phyloP scores from a whole-genome alignment of 2,329 filamentous ascomycete genomes.

The Onygenales sp. region DNA sequence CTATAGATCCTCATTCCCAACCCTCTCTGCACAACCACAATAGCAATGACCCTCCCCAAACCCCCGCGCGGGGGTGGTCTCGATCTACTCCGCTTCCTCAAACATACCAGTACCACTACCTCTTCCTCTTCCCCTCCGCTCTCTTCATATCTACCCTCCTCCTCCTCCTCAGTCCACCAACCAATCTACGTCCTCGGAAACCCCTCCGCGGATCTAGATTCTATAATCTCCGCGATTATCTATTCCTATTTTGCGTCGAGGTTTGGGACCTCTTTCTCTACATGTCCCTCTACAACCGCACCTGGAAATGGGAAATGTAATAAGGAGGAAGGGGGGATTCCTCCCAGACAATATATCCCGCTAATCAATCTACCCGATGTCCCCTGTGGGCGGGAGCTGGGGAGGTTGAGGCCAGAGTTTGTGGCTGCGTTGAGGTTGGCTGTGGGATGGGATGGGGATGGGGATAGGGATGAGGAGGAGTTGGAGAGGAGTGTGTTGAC shows the following conservation, averaged over 20 bases:
- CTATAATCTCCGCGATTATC: constrained; percentile 51
- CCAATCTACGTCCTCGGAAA: constrained; percentile 35
- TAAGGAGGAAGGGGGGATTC: not conserved
- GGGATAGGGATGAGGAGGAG: constrained; percentile 1
- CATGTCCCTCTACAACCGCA: constrained; percentile 19
- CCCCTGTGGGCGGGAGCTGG: constrained; percentile 37
- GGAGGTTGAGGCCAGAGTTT: constrained; percentile 48
- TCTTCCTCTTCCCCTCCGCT: constrained; percentile 12
- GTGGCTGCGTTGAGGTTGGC: constrained; percentile 45
- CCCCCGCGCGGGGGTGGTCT: not conserved
- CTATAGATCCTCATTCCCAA: not conserved
- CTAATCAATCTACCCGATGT: constrained; percentile 47
- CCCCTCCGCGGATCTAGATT: constrained; percentile 50
- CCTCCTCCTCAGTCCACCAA: constrained; percentile 11
- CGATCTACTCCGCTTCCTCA: constrained; percentile 28
- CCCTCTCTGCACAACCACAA: not conserved
- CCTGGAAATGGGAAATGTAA: constrained; percentile 6
- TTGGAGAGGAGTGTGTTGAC: constrained; percentile 30
- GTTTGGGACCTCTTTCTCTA: not conserved
- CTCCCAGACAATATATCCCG: constrained; percentile 42
- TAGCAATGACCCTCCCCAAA: constrained; percentile 11
- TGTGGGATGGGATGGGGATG: constrained; percentile 21
- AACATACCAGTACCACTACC: constrained; percentile 15
- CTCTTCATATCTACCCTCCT: constrained; percentile 3
- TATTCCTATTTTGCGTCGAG: constrained; percentile 47